Evolutionary conservation across 257 asterid genomes (phyloP).

Genomic region (Salvia miltiorrhiza): DNA sequence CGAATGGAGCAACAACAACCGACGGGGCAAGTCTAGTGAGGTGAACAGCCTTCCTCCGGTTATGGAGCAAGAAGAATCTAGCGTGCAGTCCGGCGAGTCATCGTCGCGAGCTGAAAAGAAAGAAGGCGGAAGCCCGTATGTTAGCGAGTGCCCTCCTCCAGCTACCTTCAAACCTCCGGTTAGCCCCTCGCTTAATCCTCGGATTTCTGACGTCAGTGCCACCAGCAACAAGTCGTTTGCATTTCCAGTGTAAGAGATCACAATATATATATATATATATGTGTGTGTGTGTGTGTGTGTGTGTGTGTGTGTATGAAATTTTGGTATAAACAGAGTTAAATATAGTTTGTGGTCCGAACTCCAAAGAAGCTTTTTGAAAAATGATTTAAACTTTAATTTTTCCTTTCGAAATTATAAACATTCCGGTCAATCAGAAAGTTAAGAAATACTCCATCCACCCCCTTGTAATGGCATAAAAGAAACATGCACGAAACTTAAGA

Average conservation of each 20-base stretch:
- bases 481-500: no score
- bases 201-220: slow-evolving; percentile 48
- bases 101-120: slow-evolving; percentile 20
- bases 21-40: slow-evolving; percentile 31
- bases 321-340: no score
- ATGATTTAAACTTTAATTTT: no score
- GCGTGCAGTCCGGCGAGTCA: slow-evolving; percentile 14
- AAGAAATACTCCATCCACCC: no score
- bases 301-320: no score
- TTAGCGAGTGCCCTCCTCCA: background rate
- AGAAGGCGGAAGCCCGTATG: background rate
- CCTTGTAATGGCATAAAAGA: no score
- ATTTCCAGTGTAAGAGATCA: slow-evolving; percentile 49
- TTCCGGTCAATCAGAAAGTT: no score
- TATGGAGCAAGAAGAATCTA: slow-evolving; percentile 41
- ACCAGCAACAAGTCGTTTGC: slow-evolving; percentile 47
- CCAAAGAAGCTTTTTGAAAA: no score
- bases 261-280: no score
- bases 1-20: slow-evolving; percentile 30
- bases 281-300: no score
- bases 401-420: no score
- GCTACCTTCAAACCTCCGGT: background rate
- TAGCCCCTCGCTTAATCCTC: slow-evolving; percentile 21
- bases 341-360: no score
- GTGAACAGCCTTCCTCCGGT: slow-evolving; percentile 49